phyloP scores from a whole-genome alignment of 73 alveolate genomes.

The Effrenium voratum region DNA sequence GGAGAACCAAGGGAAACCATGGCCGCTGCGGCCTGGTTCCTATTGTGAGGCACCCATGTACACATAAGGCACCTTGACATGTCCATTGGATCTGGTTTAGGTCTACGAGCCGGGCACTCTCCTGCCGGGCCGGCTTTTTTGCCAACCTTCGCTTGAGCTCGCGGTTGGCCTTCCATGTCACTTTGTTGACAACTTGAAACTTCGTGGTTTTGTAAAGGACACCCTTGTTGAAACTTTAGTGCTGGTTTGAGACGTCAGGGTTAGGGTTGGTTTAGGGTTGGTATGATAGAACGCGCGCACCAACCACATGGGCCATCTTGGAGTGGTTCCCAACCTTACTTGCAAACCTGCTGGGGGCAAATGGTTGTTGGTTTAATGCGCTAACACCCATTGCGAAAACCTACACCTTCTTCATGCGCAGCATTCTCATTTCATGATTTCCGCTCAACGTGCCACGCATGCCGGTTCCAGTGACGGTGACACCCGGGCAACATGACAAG shows the following conservation, averaged over 20 bases:
- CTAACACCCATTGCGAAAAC: too few relatives aligned
- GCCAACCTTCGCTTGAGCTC: too few relatives aligned
- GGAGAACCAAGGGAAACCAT: too few relatives aligned
- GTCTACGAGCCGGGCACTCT: slow-evolving; percentile 20
- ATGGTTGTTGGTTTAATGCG: too few relatives aligned
- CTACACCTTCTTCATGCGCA: too few relatives aligned
- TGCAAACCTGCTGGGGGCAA: neutral
- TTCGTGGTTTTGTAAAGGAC: neutral
- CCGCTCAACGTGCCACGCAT: too few relatives aligned
- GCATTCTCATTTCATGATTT: too few relatives aligned
- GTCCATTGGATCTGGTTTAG: neutral
- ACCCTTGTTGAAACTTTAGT: neutral
- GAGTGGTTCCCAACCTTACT: neutral
- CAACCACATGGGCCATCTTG: neutral
- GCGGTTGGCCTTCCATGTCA: neutral
- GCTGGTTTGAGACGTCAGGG: neutral
- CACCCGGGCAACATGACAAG: too few relatives aligned
- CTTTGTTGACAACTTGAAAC: neutral
- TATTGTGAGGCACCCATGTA: too few relatives aligned
- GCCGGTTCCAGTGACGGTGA: too few relatives aligned
- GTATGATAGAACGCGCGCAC: neutral
- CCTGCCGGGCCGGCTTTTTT: slow-evolving; percentile 28
- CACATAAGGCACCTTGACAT: too few relatives aligned
- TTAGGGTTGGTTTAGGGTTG: neutral
- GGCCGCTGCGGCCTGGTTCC: too few relatives aligned